A percentile compares a stretch with the other conserved stretches of the same genome.
Conservation (phyloP, 805 yeast genomes). For the Cyberlindnera amylophila region DNA sequence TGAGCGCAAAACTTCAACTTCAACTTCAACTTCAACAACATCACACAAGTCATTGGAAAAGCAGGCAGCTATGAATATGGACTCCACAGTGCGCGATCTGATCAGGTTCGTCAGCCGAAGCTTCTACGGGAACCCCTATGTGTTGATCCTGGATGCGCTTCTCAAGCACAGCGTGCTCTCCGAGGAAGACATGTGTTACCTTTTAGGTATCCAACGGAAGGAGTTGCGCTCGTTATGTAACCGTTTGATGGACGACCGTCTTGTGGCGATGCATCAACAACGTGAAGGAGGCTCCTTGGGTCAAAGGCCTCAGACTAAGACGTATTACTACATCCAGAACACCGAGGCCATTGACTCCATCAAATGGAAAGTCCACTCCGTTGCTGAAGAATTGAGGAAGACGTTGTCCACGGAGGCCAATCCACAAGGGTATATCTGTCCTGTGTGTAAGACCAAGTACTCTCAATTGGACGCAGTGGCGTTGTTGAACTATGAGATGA, state of each 20-base stretch:
- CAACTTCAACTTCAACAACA: not conserved
- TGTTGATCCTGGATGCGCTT: conserved; percentile 82
- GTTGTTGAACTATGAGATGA: conserved; percentile 70
- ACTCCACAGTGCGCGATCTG: conserved; percentile 41
- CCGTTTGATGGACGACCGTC: conserved; percentile 76
- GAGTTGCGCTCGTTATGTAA: conserved; percentile 82
- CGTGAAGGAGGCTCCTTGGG: conserved; percentile 49
- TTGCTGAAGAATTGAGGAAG: conserved; percentile 74
- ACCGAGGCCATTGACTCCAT: conserved; percentile 94
- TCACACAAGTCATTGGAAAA: too few species aligned
- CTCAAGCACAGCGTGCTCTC: conserved; percentile 83
- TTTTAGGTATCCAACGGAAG: conserved; percentile 80
- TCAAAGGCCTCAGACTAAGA: conserved; percentile 54
- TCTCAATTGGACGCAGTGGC: conserved; percentile 87
- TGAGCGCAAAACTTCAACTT: not conserved
- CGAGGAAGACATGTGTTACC: conserved; percentile 83
- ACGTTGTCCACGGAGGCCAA: conserved; percentile 82
- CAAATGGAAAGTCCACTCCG: conserved; percentile 92
- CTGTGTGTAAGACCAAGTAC: conserved; percentile 76
- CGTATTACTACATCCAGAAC: conserved; percentile 81
- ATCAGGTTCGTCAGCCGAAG: conserved; percentile 80
- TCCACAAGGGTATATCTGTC: conserved; percentile 93
- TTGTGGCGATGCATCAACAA: conserved; percentile 67
- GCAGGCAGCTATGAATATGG: too few species aligned
- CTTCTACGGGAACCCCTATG: conserved; percentile 80